These are phyloP conservation scores for Claviceps africana DNA, from an alignment of 2,329 filamentous ascomycete species.

Conservation along the genomic window DNA sequence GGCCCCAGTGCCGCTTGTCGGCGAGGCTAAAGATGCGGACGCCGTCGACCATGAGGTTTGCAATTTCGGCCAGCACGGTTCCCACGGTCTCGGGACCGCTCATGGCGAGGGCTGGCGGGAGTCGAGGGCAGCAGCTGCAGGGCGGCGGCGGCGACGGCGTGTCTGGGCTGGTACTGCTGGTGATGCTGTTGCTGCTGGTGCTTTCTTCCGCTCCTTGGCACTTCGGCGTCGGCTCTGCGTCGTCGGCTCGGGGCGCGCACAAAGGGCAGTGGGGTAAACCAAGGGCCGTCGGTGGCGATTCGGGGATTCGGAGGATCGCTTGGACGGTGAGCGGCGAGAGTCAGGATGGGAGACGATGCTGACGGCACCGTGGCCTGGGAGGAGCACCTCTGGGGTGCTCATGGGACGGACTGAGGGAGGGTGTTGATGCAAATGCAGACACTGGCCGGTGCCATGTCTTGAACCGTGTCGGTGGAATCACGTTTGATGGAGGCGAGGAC, in stretches of 20 bases:
- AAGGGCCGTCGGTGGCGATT: too few species aligned
- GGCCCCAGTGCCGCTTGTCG: constrained; percentile 44
- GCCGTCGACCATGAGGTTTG: constrained; percentile 36
- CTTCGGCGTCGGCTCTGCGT: too few species aligned
- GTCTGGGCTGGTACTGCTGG: not conserved
- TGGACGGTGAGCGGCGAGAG: not conserved
- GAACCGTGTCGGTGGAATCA: not conserved
- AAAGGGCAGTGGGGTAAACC: not conserved
- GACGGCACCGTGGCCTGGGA: not conserved
- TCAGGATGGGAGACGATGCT: not conserved
- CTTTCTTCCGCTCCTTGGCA: too few species aligned
- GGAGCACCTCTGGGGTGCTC: constrained; percentile 1
- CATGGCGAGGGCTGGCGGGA: constrained; percentile 13
- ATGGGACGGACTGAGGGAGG: not conserved
- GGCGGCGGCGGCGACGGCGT: not conserved
- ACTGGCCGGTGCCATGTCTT: not conserved
- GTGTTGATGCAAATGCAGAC: not conserved
- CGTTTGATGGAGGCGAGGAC: not conserved
- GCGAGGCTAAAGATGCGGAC: constrained; percentile 40
- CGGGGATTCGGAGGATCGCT: not conserved
- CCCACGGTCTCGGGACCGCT: constrained; percentile 39
- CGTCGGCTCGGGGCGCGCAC: not conserved
- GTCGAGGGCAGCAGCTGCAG: not conserved
- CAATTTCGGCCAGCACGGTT: constrained; percentile 43
- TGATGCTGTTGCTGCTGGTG: not conserved